Evolutionary conservation across 352 stramenopile species (phyloP), one percentile per base, ranked within the genome.

Genomic region (Phytophthora megakarya): DNA sequence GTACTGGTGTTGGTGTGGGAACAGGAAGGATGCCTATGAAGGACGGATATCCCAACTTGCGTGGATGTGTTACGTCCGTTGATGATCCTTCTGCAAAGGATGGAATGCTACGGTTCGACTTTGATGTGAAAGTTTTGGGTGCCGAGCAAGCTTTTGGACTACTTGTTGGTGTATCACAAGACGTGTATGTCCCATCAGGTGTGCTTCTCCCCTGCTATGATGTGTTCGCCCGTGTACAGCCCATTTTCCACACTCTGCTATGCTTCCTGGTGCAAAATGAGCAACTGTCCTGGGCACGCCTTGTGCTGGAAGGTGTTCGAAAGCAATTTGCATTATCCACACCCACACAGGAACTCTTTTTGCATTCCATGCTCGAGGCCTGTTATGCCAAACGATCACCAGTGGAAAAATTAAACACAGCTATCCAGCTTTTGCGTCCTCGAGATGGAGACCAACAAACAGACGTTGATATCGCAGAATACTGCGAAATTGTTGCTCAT

Each of bases 401-500:
- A 5, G 59, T 72, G 18, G 71, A 75, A 0, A 76, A 70, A 35
- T 64, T 94, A 21, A 42, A 73, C 19, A 65, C 73, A 15, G 73
- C 80, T 18, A 80, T 92, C 23, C 42, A 78, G 13, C 58, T 94
- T 32, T 60, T 94, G 40, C 76, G 78, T 50, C 75, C 76, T 7
- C 35, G 45, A 11, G 40, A 63, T 0, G 39, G 39, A 18, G 50
- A 70, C 8, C 35, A 38, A 12, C 23, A 59, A 4, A n/a, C 46
- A 4, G 65, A 70, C 4, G 51, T 30, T 26, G 78, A 91, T 46
- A 80, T 90, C 33, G 84, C 86, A 21, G 84, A 91, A 62, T 95
- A 93, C 54, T 93, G 86, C 26, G 86, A 93, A 58, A 90, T 95
- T 33, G 79, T 95, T 8, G 86, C 86, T 1, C 78, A 95, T 44